Evolutionary conservation across 257 asterid species (phyloP).

Genomic region (Salvia hispanica): DNA sequence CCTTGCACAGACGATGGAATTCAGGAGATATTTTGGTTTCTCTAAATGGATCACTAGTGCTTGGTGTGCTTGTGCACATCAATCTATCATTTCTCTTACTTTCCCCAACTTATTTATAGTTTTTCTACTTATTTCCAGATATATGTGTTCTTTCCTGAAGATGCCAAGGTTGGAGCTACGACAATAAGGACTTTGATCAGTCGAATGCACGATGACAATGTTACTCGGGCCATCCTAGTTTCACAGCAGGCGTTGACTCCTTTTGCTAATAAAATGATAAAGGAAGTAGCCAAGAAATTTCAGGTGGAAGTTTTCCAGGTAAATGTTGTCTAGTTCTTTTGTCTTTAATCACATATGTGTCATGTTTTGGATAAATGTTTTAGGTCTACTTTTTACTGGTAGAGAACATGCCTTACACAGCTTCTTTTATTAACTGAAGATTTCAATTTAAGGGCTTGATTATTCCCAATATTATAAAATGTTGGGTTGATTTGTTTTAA

Average conservation of each 20-base stretch:
- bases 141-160: constrained; percentile 74
- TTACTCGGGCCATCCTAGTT: constrained; percentile 63
- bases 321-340: constrained; percentile 18
- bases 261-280: constrained; percentile 47
- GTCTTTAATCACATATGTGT: neutral
- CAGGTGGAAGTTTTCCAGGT: constrained; percentile 79
- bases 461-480: neutral
- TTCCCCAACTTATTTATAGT: neutral
- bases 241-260: constrained; percentile 61
- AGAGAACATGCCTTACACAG: neutral
- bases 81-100: constrained; percentile 8
- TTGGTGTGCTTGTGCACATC: neutral
- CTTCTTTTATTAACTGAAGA: neutral
- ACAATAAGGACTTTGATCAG: constrained; percentile 47
- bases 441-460: neutral
- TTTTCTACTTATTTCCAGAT: constrained; percentile 42
- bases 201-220: constrained; percentile 61
- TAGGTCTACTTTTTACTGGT: constrained; percentile 1
- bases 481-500: no score
- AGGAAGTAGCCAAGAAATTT: constrained; percentile 55
- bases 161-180: constrained; percentile 61
- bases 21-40: neutral
- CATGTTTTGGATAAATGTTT: constrained; percentile 1
- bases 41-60: neutral
- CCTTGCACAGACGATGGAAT: neutral